Evolutionary conservation across 139 green algal genomes (phyloP).

Genomic region (Marvania coccoides): DNA sequence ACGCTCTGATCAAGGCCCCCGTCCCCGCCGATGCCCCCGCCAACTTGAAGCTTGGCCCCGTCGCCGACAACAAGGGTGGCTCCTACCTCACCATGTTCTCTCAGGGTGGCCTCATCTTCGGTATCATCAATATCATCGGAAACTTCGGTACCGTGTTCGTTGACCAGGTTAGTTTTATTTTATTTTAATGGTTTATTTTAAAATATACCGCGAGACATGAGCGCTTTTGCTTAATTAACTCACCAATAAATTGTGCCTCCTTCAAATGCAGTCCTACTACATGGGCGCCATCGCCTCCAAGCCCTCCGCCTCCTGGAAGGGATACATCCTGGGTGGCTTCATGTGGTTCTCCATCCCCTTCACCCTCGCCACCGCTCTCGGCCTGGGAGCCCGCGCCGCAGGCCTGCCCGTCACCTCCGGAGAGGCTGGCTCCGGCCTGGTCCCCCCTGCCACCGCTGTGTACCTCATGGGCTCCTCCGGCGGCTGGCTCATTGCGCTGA

Average conservation of each 20-base stretch:
- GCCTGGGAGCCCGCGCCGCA: conserved; percentile 73
- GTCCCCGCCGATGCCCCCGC: not conserved
- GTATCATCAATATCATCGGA: conserved; percentile 95
- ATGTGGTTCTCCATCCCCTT: conserved; percentile 95
- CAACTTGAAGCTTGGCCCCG: conserved; percentile 32
- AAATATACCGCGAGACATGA: no score
- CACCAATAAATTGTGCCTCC: not conserved
- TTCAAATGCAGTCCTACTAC: conserved; percentile 82
- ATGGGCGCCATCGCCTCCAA: conserved; percentile 85
- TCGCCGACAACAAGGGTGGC: conserved; percentile 72
- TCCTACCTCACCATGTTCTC: conserved; percentile 89
- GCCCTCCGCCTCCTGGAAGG: conserved; percentile 70
- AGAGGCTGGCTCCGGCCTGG: conserved; percentile 67
- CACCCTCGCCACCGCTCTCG: conserved; percentile 84
- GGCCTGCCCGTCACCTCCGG: conserved; percentile 72
- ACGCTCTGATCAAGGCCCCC: conserved; percentile 7
- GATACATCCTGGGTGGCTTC: conserved; percentile 74
- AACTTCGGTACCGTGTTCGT: conserved; percentile 93
- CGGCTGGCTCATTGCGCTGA: conserved; percentile 69
- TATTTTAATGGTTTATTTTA: no score
- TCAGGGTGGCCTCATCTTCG: conserved; percentile 82
- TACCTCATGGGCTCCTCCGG: conserved; percentile 78
- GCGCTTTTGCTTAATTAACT: no score
- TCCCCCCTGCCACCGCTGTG: conserved; percentile 72
- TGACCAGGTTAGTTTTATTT: no score